phyloP scores from a whole-genome alignment of 192 early-diverging fungal species.

The Diversispora epigaea region DNA sequence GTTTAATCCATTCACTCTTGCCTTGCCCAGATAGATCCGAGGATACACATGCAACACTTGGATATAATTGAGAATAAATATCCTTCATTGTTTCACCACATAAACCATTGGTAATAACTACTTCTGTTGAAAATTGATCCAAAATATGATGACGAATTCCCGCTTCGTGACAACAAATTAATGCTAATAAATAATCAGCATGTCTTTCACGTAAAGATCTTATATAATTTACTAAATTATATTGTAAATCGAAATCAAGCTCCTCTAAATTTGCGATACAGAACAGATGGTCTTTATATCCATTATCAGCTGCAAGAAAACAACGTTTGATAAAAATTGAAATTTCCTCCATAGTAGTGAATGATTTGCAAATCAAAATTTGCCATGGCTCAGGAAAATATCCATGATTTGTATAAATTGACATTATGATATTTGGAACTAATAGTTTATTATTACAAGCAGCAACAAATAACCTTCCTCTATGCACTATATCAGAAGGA shows the following conservation, averaged over 20 bases:
- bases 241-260: conserved; percentile 28
- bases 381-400: conserved; percentile 28
- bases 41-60: neutral
- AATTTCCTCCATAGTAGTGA: conserved; percentile 23
- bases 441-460: conserved; percentile 7
- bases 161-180: conserved; percentile 24
- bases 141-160: conserved; percentile 22
- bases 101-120: conserved; percentile 8
- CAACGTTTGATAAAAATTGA: conserved; percentile 19
- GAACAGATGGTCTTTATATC: conserved; percentile 2
- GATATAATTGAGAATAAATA: conserved; percentile 15
- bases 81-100: neutral
- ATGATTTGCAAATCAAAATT: conserved; percentile 12
- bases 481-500: neutral
- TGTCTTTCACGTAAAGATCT: neutral
- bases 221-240: conserved; percentile 16
- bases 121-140: conserved; percentile 25
- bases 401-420: conserved; percentile 13
- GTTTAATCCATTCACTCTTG: conserved; percentile 27
- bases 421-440: conserved; percentile 26
- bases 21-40: conserved; percentile 20
- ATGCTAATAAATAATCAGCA: conserved; percentile 17
- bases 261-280: conserved; percentile 29
- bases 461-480: conserved; percentile 26
- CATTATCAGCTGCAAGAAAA: conserved; percentile 20